Evolutionary conservation across 75 land plant species (phyloP).

Genomic region (Larix kaempferi): DNA sequence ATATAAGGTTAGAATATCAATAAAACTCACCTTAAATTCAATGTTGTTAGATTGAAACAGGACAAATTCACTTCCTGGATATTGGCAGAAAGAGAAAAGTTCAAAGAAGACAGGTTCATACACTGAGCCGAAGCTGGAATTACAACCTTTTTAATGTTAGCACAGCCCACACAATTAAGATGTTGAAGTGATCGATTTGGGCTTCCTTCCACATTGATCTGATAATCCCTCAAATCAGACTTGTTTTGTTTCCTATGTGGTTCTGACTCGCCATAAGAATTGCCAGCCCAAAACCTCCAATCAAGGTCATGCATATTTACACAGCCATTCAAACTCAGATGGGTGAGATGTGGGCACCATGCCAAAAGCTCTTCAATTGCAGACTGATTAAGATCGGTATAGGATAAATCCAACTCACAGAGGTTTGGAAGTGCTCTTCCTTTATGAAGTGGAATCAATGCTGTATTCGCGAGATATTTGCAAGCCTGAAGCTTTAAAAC

Average conservation of each 20-base stretch:
- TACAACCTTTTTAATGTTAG: slow-evolving; percentile 72
- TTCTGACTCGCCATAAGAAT: background rate
- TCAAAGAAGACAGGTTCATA: slow-evolving; percentile 59
- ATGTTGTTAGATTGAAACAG: slow-evolving; percentile 60
- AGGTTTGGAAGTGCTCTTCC: slow-evolving; percentile 76
- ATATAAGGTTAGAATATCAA: background rate
- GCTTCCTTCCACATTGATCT: background rate
- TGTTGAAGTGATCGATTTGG: slow-evolving; percentile 53
- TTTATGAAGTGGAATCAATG: slow-evolving; percentile 81
- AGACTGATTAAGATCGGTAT: slow-evolving; percentile 70
- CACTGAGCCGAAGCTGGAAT: slow-evolving; percentile 62
- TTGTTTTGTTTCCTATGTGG: background rate
- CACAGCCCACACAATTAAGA: slow-evolving; percentile 94
- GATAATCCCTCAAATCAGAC: slow-evolving; percentile 9
- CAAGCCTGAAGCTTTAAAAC: slow-evolving; percentile 90
- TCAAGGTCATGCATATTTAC: slow-evolving; percentile 75
- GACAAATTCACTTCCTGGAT: slow-evolving; percentile 78
- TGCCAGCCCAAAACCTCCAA: slow-evolving; percentile 42
- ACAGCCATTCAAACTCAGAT: slow-evolving; percentile 88
- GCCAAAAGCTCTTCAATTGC: slow-evolving; percentile 83
- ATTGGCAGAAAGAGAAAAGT: slow-evolving; percentile 81
- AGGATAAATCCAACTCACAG: slow-evolving; percentile 84
- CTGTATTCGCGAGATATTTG: slow-evolving; percentile 77
- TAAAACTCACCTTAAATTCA: slow-evolving; percentile 76
- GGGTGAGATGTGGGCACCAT: slow-evolving; percentile 72